phyloP scores from a whole-genome alignment of 1,284 basidiomycete species.

The Vanrija sp. region DNA sequence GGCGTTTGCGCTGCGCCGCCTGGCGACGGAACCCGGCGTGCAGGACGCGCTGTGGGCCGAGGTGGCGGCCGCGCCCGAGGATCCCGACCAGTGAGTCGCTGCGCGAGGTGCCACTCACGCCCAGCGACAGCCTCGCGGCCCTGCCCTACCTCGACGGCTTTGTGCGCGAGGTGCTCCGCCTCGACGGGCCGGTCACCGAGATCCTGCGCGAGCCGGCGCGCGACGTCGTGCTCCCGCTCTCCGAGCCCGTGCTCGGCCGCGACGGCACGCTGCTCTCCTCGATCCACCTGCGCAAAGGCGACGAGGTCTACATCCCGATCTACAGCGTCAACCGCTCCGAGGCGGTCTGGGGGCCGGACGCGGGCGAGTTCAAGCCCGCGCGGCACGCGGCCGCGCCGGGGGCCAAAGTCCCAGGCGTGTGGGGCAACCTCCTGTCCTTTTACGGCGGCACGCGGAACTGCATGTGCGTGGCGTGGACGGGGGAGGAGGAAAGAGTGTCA shows the following conservation, averaged over 20 bases:
- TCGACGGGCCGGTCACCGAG: slow-evolving; percentile 62
- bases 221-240: slow-evolving; percentile 62
- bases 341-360: slow-evolving; percentile 66
- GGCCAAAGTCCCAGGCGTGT: slow-evolving; percentile 58
- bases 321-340: slow-evolving; percentile 56
- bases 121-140: slow-evolving; percentile 36
- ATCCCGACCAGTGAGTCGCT: not conserved
- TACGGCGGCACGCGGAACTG: slow-evolving; percentile 63
- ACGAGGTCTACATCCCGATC: slow-evolving; percentile 32
- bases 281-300: slow-evolving; percentile 33
- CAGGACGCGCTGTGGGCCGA: slow-evolving; percentile 61
- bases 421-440: slow-evolving; percentile 64
- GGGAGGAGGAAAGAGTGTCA: not conserved
- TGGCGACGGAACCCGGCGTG: slow-evolving; percentile 55
- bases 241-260: slow-evolving; percentile 40
- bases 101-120: not conserved
- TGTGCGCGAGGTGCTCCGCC: slow-evolving; percentile 62
- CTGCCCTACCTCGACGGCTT: slow-evolving; percentile 60
- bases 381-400: slow-evolving; percentile 31
- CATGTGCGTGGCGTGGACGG: slow-evolving; percentile 54
- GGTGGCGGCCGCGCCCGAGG: slow-evolving; percentile 50
- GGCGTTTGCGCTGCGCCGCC: slow-evolving; percentile 68
- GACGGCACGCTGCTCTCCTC: slow-evolving; percentile 45
- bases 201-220: slow-evolving; percentile 59
- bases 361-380: slow-evolving; percentile 56